Evolutionary conservation across 2,329 filamentous ascomycete species (phyloP), one percentile per base, ranked within the genome.

Genomic region (Podosphaera leucotricha): DNA sequence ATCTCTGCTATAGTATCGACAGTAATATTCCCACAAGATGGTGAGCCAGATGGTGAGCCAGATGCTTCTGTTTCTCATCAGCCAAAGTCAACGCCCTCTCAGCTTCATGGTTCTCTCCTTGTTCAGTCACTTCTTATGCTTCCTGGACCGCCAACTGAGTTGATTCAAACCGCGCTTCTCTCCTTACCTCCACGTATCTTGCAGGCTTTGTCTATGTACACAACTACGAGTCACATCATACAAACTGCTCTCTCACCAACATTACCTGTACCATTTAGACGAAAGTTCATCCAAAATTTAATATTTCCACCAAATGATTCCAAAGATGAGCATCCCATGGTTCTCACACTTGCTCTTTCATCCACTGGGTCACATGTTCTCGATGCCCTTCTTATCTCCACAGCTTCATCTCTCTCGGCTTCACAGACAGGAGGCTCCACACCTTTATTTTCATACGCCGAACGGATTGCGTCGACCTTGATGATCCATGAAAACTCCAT

Each of bases 91-190:
- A 43, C 57, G 60, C 30, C 62, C 51, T 52, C 72, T 62, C 74
- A 83, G 66, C 60, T 83, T 57, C 86, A 98, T 62, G 83, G 80
- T 47, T 84, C 82, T 18, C 69, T 93, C 40, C 70, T 98, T 22
- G 77, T 81, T 7, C 77, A 90, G 48, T 65, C 80, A 3, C 79
- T 98, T 65, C 72, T 95, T 43, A 64, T 71, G 6, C 77, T 83
- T 21, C 72, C 80, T 0, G 83, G 83, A 0, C 60, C 70, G 1
- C 65, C 86, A 1, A 69, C 72, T 46, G 72, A 72, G 43, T 68
- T 86, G 10, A 71, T 92, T 26, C 82, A 90, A 56, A 71, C 76
- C 15, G 72, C 78, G n/a, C 61, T 90, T 20, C 62, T 77, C 18
- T 65, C 71, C 3, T 67, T 80, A 50, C 63, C 66, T 10, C 58